Percentiles rank a stretch among this genome's conserved stretches.
Evolutionary conservation across 805 yeast genomes (phyloP).

Genomic region (Barnettozyma siamensis): DNA sequence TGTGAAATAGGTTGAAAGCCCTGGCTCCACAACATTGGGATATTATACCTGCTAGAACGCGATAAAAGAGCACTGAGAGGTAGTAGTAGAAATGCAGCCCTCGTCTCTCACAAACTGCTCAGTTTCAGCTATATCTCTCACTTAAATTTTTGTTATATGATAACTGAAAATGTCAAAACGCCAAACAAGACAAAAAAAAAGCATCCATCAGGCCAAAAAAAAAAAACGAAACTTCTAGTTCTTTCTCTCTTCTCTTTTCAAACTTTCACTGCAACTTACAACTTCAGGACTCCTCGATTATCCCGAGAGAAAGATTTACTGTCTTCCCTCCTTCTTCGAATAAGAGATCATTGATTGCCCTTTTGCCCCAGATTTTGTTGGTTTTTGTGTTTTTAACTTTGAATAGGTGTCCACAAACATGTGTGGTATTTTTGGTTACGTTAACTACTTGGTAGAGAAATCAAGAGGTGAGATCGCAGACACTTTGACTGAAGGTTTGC

Average conservation of each 20-base stretch:
- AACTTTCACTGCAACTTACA: too few relatives aligned
- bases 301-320: not conserved
- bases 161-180: not conserved
- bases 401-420: slow-evolving; percentile 19
- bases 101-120: too few relatives aligned
- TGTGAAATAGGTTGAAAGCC: not conserved
- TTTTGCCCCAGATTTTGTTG: not conserved
- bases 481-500: slow-evolving; percentile 80
- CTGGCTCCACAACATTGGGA: not conserved
- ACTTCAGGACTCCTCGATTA: too few relatives aligned
- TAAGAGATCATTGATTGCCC: too few relatives aligned
- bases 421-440: slow-evolving; percentile 98
- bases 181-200: not conserved
- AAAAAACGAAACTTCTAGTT: too few relatives aligned
- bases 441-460: slow-evolving; percentile 88
- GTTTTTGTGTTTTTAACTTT: not conserved
- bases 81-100: too few relatives aligned
- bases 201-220: too few relatives aligned
- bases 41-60: too few relatives aligned
- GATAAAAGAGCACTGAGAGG: too few relatives aligned
- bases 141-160: too few relatives aligned
- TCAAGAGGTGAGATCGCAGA: slow-evolving; percentile 89
- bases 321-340: not conserved
- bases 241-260: too few relatives aligned
- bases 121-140: too few relatives aligned